A percentile compares a stretch with the other conserved stretches of the same genome.
phyloP scores from a whole-genome alignment of 2,329 filamentous ascomycete genomes.

The Ophiostoma ulmi region DNA sequence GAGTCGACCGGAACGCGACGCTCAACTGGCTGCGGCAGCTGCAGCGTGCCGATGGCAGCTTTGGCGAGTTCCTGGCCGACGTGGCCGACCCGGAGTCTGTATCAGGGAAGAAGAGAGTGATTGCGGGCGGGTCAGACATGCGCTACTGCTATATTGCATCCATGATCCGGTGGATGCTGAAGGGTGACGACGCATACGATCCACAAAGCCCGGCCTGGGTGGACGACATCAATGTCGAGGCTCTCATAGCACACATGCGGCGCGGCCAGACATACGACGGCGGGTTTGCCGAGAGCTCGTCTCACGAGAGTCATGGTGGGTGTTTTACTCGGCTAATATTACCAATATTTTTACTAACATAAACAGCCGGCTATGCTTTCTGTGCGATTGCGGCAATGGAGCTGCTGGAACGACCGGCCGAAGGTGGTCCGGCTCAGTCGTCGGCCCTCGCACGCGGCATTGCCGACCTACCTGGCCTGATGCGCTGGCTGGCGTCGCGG shows the following conservation, averaged over 20 bases:
- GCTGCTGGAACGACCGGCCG: slow-evolving; percentile 61
- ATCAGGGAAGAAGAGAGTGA: slow-evolving; percentile 35
- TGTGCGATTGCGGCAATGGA: slow-evolving; percentile 75
- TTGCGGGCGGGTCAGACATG: slow-evolving; percentile 79
- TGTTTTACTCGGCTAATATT: neutral
- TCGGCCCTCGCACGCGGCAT: slow-evolving; percentile 37
- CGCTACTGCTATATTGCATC: slow-evolving; percentile 83
- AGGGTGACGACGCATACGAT: slow-evolving; percentile 49
- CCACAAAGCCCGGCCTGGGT: slow-evolving; percentile 48
- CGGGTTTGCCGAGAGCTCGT: slow-evolving; percentile 71
- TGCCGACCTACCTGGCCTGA: slow-evolving; percentile 36
- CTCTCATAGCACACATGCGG: slow-evolving; percentile 65
- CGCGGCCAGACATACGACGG: slow-evolving; percentile 68
- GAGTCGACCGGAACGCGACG: slow-evolving; percentile 62
- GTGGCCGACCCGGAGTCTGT: slow-evolving; percentile 23
- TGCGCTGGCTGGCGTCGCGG: slow-evolving; percentile 50
- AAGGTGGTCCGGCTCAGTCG: slow-evolving; percentile 32
- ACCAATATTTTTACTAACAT: neutral
- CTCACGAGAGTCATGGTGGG: slow-evolving; percentile 77
- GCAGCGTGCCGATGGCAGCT: slow-evolving; percentile 82
- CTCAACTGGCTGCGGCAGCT: slow-evolving; percentile 68
- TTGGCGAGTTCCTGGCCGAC: slow-evolving; percentile 72
- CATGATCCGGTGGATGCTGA: slow-evolving; percentile 74
- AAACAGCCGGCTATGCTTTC: slow-evolving; percentile 77
- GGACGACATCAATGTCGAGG: slow-evolving; percentile 69